Evolutionary conservation across 345 rosid species (phyloP), one percentile per base, ranked within the genome.

Genomic region (Microcos paniculata): DNA sequence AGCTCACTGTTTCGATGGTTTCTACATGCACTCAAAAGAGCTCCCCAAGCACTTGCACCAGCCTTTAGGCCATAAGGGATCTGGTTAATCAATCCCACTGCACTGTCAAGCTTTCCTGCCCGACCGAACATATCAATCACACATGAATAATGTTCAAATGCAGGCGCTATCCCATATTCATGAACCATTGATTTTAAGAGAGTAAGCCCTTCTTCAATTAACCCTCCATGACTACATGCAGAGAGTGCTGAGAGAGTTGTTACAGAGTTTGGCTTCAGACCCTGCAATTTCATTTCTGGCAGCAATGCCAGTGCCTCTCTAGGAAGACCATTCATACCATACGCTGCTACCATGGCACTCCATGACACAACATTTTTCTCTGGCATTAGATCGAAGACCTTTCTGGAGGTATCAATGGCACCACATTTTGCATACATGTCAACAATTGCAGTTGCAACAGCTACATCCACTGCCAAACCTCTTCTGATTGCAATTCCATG

Each of bases 191-290:
- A 87, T 78, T 81, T 78, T 75, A 93, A 85, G 71, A 91, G 53
- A 48, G 80, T 56, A 48, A 93, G 82, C 78, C 94, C 98, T 74
- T 90, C 78, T 14, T 80, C 78, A 0, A 93, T 64, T 78, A 93
- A 78, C 43, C 98, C 96, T 0, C 91, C 88, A 62, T 93, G 96
- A 72, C 88, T 89, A 74, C 93, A 93, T 13, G 96, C 96, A 33
- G 94, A 83, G 21, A 93, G 83, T 59, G 76, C 86, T 10, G 94
- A 86, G 1, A 93, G 91, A 74, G 83, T 71, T 23, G 96, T 90
- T 56, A 90, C 83, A 2, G 74, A 53, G 43, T 90, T 91, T 31
- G 92, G 93, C 72, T 70, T 82, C 46, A 84, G 18, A 31, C 87
- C 90, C n/a, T 80, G 62, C 73, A 19, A 70, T 77, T 80, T 86